Base-by-base conservation (phyloP, 805 yeast genomes). In the Phaffomyces opuntiae region DNA sequence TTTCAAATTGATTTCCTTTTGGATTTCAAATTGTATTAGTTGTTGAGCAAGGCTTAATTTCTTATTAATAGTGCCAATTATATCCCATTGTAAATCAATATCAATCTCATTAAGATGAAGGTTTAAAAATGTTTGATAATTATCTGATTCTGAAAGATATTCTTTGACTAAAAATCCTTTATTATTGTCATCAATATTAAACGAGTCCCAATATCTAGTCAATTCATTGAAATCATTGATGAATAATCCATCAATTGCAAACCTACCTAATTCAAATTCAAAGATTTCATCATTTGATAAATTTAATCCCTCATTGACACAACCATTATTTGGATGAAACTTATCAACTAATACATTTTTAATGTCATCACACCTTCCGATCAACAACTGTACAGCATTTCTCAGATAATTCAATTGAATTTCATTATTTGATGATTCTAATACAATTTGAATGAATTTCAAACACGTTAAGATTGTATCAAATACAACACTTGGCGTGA, bases 31-130 rank as follows among this genome's bases (percentile, higher is more conserved):
- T 16, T 37, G 41, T 0, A 56, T 27, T 5, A 47, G 12, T 13
- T 49, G 55, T 42, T 59, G 62, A 7, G 61, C 55, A 5, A 9
- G 13, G 26, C 55, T 55, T n/a, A 57, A 39, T 2, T 29, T 33
- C 9, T 39, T 39, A 38, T 55, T 56, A 3, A 44, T 46, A 9
- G 36, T 25, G 4, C 39, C 40, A 3, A 52, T 40, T 2, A 56
- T 36, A 7, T 27, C 43, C 60, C 61, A 59, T 24, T 34, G 40
- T 21, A 40, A 27, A 9, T 49, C 54, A 9, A 49, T 42, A 4
- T 29, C 38, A 4, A 26, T 13, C 3, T 25, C 31, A 9, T 26
- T 38, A 2, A 45, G 24, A 31, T 36, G 40, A 19, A 12, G 27
- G 2, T 43, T 48, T 32, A 34, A 39, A 39, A 51, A 52, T 4